phyloP scores from a whole-genome alignment of 495 filamentous ascomycete species.

The Trichoderma gamsii region DNA sequence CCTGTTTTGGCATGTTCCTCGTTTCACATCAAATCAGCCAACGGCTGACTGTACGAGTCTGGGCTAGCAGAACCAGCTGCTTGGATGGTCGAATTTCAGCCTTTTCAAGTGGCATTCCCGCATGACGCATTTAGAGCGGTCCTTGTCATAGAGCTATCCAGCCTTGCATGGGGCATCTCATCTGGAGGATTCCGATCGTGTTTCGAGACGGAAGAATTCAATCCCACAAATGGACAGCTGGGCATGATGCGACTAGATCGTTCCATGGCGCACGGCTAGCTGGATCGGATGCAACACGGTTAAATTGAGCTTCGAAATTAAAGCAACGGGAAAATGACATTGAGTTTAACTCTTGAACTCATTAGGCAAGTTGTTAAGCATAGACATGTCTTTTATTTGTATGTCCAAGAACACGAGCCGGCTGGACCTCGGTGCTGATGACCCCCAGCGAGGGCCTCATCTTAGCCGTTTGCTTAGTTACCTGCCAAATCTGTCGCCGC shows the following conservation, averaged over 20 bases:
- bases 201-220: neutral
- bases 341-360: neutral
- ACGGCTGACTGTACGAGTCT: neutral
- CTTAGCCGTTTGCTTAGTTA: neutral
- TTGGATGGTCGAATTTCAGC: neutral
- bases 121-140: too few relatives aligned
- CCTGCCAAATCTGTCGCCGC: conserved; percentile 6
- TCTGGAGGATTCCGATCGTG: too few relatives aligned
- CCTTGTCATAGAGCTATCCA: too few relatives aligned
- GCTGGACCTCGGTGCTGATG: conserved; percentile 12
- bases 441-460: neutral
- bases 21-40: neutral
- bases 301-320: neutral
- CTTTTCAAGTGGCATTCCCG: neutral
- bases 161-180: too few relatives aligned
- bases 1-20: neutral
- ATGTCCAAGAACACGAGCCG: neutral
- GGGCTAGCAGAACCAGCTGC: neutral
- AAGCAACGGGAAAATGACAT: neutral
- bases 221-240: neutral
- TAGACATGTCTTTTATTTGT: neutral
- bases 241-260: neutral
- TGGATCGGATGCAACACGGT: neutral
- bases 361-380: neutral
- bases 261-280: neutral